phyloP scores from a whole-genome alignment of 1,284 basidiomycete genomes.

The Cutaneotrichosporon spelunceum region DNA sequence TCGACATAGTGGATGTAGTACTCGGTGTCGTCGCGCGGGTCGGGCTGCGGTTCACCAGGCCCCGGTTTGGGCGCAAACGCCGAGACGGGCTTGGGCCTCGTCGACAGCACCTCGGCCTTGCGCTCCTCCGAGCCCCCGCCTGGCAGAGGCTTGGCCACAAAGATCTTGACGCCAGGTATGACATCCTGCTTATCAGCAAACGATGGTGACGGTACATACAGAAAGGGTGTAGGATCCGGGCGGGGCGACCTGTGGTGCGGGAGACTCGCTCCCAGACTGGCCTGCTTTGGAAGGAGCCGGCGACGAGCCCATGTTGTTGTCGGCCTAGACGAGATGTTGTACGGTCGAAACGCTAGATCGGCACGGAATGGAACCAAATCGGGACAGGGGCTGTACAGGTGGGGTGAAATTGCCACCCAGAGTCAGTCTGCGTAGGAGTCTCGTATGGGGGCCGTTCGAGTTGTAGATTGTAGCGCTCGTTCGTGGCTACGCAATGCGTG shows the following conservation, averaged over 20 bases:
- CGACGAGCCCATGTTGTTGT: constrained; percentile 37
- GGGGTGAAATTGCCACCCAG: constrained; percentile 15
- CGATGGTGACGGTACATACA: constrained; percentile 53
- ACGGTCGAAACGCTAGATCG: not conserved
- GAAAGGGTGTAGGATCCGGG: constrained; percentile 72
- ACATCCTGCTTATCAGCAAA: constrained; percentile 61
- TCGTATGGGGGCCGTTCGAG: constrained; percentile 15
- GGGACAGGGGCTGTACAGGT: not conserved
- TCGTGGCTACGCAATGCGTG: not conserved
- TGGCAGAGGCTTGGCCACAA: constrained; percentile 71
- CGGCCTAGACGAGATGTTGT: not conserved
- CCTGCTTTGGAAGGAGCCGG: constrained; percentile 36
- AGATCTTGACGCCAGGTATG: constrained; percentile 87
- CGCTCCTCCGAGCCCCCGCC: constrained; percentile 77
- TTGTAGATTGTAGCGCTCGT: not conserved
- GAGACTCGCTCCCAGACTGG: constrained; percentile 38
- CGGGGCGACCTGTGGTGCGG: constrained; percentile 58
- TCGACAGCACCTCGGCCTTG: constrained; percentile 87
- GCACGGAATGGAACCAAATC: constrained; percentile 6
- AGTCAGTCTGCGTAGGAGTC: constrained; percentile 2
- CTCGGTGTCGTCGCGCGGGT: constrained; percentile 68
- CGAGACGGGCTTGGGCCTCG: constrained; percentile 67
- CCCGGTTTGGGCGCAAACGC: constrained; percentile 59
- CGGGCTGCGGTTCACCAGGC: constrained; percentile 54
- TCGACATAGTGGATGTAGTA: constrained; percentile 97